Percentiles rank a stretch among this genome's conserved stretches.
Evolutionary conservation across 805 yeast genomes (phyloP).

Genomic region (Zygoascus flipseniorum): DNA sequence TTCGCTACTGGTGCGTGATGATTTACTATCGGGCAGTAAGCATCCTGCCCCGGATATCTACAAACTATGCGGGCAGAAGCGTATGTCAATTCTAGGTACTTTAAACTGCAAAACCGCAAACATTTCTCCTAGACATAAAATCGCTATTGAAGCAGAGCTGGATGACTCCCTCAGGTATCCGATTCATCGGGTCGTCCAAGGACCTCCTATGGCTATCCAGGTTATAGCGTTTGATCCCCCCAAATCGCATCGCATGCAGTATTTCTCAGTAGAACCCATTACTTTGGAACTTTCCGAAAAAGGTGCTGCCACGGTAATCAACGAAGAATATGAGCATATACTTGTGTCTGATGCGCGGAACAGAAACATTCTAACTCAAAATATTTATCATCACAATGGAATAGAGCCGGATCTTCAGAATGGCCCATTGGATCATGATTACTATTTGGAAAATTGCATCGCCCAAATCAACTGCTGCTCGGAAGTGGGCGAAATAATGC

Average conservation of each 20-base stretch:
- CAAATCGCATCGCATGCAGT: slow-evolving; percentile 58
- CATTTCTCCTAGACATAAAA: background rate
- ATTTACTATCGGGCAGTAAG: slow-evolving; percentile 12
- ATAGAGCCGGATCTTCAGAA: background rate
- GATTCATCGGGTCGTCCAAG: background rate
- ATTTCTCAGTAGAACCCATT: slow-evolving; percentile 68
- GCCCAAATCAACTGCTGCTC: slow-evolving; percentile 29
- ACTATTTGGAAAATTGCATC: slow-evolving; percentile 19
- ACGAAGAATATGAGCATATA: slow-evolving; percentile 23
- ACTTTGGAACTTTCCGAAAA: slow-evolving; percentile 42
- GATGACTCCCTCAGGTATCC: slow-evolving; percentile 11
- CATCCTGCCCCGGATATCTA: slow-evolving; percentile 10
- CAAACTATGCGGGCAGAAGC: slow-evolving; percentile 13
- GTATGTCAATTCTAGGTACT: slow-evolving; percentile 17
- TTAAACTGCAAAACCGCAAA: slow-evolving; percentile 2
- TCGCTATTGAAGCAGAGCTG: slow-evolving; percentile 6
- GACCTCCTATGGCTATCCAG: slow-evolving; percentile 7
- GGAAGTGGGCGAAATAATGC: slow-evolving; percentile 26
- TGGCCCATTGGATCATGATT: slow-evolving; percentile 1
- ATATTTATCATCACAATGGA: slow-evolving; percentile 17
- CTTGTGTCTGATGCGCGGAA: slow-evolving; percentile 19
- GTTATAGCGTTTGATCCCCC: slow-evolving; percentile 65
- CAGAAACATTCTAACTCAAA: slow-evolving; percentile 14
- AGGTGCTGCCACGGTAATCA: slow-evolving; percentile 13
- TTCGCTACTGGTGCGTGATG: slow-evolving; percentile 12